Conservation (phyloP, 1,284 basidiomycete species). For the Ganoderma boninense region DNA sequence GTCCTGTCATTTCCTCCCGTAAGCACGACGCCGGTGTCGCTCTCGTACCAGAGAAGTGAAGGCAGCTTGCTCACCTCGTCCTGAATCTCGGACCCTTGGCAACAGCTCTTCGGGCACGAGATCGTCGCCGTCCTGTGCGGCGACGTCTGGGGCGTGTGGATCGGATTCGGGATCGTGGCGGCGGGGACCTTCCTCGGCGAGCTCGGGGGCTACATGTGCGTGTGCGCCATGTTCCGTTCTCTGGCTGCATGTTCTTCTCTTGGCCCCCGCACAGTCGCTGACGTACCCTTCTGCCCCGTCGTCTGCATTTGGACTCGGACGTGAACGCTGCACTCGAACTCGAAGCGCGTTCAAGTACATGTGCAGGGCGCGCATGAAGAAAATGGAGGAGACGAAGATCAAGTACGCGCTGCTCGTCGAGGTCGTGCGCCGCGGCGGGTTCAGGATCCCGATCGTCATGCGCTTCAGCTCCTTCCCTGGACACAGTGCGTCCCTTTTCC, state of each 20-base stretch:
- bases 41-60: not conserved
- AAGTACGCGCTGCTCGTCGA: slow-evolving; percentile 80
- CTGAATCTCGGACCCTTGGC: no score
- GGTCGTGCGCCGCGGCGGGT: slow-evolving; percentile 81
- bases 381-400: slow-evolving; percentile 74
- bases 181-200: slow-evolving; percentile 74
- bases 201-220: slow-evolving; percentile 72
- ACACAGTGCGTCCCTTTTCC: slow-evolving; percentile 55
- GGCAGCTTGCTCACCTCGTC: not conserved
- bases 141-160: slow-evolving; percentile 75
- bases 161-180: slow-evolving; percentile 72
- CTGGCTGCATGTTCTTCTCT: not conserved
- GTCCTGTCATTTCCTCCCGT: slow-evolving; percentile 82
- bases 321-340: not conserved
- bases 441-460: slow-evolving; percentile 76
- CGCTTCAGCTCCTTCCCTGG: slow-evolving; percentile 83
- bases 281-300: slow-evolving; percentile 30
- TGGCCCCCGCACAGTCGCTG: not conserved
- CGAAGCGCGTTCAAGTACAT: slow-evolving; percentile 67
- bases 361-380: slow-evolving; percentile 69
- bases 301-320: no score
- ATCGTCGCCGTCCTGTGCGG: slow-evolving; percentile 78
- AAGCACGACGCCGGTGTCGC: slow-evolving; percentile 29
- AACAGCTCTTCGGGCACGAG: slow-evolving; percentile 78
- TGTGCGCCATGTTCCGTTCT: not conserved